phyloP scores from a whole-genome alignment of 352 stramenopile genomes.

The Globisporangium polare region DNA sequence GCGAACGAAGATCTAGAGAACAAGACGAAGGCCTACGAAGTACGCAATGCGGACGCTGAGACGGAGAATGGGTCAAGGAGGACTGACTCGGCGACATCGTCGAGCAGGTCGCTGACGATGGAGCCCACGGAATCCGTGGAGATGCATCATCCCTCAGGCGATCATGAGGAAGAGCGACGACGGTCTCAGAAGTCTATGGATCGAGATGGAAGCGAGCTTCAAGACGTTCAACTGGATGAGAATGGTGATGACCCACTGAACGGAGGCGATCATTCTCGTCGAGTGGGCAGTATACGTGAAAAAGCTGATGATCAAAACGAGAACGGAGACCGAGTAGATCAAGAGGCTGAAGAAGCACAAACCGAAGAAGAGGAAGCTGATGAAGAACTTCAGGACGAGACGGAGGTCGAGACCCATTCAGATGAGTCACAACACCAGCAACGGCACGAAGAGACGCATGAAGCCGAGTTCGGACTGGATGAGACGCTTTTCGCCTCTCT shows the following conservation, averaged over 20 bases:
- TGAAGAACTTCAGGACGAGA: not conserved
- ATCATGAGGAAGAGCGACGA: not conserved
- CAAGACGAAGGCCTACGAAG: not conserved
- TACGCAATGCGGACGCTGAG: not conserved
- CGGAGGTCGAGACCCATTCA: too few relatives aligned
- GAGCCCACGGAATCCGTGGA: not conserved
- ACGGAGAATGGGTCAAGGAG: not conserved
- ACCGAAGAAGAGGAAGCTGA: not conserved
- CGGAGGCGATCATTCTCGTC: not conserved
- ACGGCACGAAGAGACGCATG: not conserved
- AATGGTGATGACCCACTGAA: not conserved
- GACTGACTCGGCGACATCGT: conserved; percentile 4
- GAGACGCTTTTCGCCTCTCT: conserved; percentile 22
- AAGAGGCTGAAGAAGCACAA: not conserved
- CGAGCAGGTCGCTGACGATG: conserved; percentile 1
- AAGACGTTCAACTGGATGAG: too few relatives aligned
- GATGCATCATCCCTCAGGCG: not conserved
- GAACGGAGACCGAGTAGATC: not conserved
- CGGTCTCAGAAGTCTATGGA: not conserved
- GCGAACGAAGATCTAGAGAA: not conserved
- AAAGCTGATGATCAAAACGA: not conserved
- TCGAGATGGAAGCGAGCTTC: too few relatives aligned
- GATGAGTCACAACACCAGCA: too few relatives aligned
- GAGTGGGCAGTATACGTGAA: not conserved
- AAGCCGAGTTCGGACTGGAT: conserved; percentile 4